phyloP scores from a whole-genome alignment of 768 basidiomycete species.

The Erythrobasidium yunnanense region DNA sequence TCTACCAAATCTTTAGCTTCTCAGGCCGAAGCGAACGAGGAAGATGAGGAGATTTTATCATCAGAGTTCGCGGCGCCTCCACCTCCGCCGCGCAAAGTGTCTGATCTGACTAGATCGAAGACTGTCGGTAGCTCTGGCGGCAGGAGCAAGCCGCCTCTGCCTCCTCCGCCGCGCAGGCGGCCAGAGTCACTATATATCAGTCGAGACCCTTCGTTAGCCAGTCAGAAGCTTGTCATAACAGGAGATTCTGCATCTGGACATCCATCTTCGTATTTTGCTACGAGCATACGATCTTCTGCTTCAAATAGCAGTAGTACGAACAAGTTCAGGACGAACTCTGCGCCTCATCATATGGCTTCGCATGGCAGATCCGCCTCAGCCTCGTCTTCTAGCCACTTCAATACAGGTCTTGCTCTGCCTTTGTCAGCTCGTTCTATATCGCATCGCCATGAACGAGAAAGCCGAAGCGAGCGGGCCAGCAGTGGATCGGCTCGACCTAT shows the following conservation, averaged over 20 bases:
- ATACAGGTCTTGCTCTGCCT: neutral
- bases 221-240: neutral
- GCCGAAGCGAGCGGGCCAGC: neutral
- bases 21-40: neutral
- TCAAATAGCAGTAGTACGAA: neutral
- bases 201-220: neutral
- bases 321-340: neutral
- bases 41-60: neutral
- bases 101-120: neutral
- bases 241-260: neutral
- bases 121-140: neutral
- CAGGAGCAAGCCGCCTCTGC: neutral
- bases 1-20: neutral
- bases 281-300: neutral
- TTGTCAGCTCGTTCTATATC: neutral
- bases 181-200: neutral
- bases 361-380: slow-evolving; percentile 4
- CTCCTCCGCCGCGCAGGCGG: slow-evolving; percentile 2
- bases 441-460: neutral
- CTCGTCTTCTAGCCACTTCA: neutral
- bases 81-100: neutral
- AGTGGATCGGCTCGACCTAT: neutral
- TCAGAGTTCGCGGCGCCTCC: neutral
- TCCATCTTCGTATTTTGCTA: neutral
- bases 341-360: neutral